Evolutionary conservation across 495 filamentous ascomycete species (phyloP), one percentile per base, ranked within the genome.

Genomic region (Neurospora sp.): DNA sequence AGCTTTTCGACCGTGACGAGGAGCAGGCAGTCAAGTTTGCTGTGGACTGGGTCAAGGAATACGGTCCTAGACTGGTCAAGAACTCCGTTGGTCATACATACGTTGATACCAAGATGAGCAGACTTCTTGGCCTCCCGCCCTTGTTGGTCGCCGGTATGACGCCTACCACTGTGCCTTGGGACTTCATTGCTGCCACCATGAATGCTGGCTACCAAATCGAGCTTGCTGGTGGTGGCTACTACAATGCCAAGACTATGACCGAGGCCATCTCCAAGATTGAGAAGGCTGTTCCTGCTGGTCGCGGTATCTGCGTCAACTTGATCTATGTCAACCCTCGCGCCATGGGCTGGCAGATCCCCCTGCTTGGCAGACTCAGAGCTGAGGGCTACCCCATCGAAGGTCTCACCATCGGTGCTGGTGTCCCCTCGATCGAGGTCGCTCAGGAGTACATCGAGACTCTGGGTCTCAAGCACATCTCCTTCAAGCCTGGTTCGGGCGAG

Each of bases 61-160:
- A 96, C 79, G 93, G 96, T 20, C 96, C 96, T 3, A 90, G 89
- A 69, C 87, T 99, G 53, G 89, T 94, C 75, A 93, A 92, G 84
- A 97, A 93, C 27, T 93, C 94, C 8, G 86, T 86, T 68, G 96
- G 96, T 31, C 88, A 91, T 78, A 96, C 91, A 1, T 97, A 91
- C 72, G 96, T 99, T 38, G 94, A 98, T 82, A 99, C 96, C 53
- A 97, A 97, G 87, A 97, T 99, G 93, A 97, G 94, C 83, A 87
- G 94, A 75, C 84, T 97, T 27, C 85, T 98, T 41, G 94, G 96
- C 42, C 86, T 97, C 18, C 94, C 96, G 14, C 96, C 95, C 0
- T 84, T 98, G 69, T 92, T 97, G 90, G 93, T 97, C 16, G 93
- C 95, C 41, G 95, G 94, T 77, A 98, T 98, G 95, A 98, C 94